Evolutionary conservation across 2,329 filamentous ascomycete genomes (phyloP).

Genomic region (Trichoderma endophyticum): DNA sequence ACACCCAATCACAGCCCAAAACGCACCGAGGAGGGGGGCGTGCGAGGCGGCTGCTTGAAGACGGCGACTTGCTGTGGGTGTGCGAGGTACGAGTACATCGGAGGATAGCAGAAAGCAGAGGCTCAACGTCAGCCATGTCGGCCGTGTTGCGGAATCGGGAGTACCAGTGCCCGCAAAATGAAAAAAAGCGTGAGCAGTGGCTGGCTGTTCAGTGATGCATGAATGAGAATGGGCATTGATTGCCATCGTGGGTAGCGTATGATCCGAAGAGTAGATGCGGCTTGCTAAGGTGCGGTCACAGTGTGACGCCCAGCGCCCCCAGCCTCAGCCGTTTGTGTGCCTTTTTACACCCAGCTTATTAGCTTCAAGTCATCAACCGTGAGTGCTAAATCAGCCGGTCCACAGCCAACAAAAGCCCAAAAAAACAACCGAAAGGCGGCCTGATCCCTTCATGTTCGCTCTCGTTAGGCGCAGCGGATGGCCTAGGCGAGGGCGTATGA

Average conservation of each 20-base stretch:
- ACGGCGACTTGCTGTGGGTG: conserved; percentile 2
- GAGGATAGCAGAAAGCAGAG: neutral
- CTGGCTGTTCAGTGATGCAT: neutral
- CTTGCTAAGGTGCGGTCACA: neutral
- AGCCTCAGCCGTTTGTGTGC: neutral
- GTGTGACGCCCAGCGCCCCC: neutral
- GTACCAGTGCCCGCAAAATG: neutral
- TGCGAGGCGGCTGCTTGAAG: neutral
- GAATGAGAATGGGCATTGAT: neutral
- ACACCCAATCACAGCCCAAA: neutral
- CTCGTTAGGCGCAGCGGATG: neutral
- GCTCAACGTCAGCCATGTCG: neutral
- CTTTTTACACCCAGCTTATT: conserved; percentile 1
- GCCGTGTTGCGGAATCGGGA: neutral
- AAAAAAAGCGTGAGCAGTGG: neutral
- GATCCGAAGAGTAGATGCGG: neutral
- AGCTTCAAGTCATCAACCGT: conserved; percentile 2
- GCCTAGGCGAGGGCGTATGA: conserved; percentile 1
- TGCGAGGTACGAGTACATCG: neutral
- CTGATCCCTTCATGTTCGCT: neutral
- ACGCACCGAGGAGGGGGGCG: neutral
- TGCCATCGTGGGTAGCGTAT: neutral
- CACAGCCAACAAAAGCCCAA: neutral
- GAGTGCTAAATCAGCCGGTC: neutral
- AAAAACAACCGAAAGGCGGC: neutral